Conservation (phyloP, 805 yeast species). For the Saturnispora hagleri region DNA sequence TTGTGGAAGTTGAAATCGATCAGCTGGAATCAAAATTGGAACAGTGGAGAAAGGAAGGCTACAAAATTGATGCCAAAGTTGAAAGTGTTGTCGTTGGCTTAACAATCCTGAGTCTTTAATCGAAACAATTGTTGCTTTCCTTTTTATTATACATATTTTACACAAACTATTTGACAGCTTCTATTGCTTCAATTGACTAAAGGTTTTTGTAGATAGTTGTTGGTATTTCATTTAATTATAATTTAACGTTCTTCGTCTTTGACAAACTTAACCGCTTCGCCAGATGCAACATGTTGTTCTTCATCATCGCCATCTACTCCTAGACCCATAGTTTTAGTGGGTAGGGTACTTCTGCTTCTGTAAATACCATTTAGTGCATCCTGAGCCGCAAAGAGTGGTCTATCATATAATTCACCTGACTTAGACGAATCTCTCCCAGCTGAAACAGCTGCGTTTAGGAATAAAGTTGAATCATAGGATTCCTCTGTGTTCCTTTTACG, state of each 20-base stretch:
- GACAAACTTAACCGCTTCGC: conserved; percentile 23
- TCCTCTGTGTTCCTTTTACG: conserved; percentile 27
- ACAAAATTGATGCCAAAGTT: conserved; percentile 75
- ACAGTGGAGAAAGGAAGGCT: conserved; percentile 53
- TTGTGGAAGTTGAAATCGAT: conserved; percentile 62
- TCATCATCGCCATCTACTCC: conserved; percentile 18
- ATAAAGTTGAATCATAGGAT: conserved; percentile 49
- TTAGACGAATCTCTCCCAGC: conserved; percentile 28
- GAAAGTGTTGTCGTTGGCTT: conserved; percentile 77
- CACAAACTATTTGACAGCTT: neutral
- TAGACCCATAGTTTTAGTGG: conserved; percentile 18
- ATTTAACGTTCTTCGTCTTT: conserved; percentile 12
- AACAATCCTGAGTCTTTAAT: neutral
- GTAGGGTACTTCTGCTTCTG: conserved; percentile 29
- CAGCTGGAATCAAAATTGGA: conserved; percentile 47
- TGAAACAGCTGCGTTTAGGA: conserved; percentile 34
- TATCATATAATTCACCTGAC: conserved; percentile 46
- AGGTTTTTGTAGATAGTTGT: neutral
- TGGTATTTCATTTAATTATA: neutral
- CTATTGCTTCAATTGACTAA: neutral
- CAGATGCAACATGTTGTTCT: conserved; percentile 24
- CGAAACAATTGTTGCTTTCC: neutral
- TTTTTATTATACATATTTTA: neutral
- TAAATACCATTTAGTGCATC: conserved; percentile 43
- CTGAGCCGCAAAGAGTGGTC: conserved; percentile 46